A percentile compares a stretch with the other conserved stretches of the same genome.
These are phyloP conservation scores for Somion occarium DNA, from an alignment of 1,284 basidiomycete genomes.

Conservation along the genomic window DNA sequence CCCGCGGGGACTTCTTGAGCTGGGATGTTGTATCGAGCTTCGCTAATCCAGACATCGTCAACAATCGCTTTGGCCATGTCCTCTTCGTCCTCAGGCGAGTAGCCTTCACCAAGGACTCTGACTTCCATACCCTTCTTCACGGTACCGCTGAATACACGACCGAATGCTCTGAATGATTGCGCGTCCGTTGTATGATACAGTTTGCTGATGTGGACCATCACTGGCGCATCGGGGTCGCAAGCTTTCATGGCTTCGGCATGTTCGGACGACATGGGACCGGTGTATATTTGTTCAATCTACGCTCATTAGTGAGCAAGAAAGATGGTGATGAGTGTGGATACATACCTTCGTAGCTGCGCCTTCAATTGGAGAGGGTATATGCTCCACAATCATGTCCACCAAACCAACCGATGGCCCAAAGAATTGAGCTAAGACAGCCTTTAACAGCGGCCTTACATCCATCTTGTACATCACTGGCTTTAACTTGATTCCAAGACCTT, in stretches of 20 bases:
- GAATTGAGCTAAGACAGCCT: conserved; percentile 93
- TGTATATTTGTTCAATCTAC: conserved; percentile 81
- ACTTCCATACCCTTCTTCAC: conserved; percentile 78
- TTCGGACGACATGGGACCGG: conserved; percentile 79
- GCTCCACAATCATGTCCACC: conserved; percentile 87
- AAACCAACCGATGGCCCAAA: conserved; percentile 89
- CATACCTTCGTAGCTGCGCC: conserved; percentile 69
- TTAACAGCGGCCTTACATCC: conserved; percentile 93
- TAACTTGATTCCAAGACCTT: conserved; percentile 76
- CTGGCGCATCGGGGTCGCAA: conserved; percentile 82
- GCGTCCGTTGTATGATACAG: conserved; percentile 96
- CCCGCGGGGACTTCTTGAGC: conserved; percentile 88
- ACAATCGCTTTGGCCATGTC: conserved; percentile 90
- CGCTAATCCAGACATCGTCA: conserved; percentile 86
- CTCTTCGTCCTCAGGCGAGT: conserved; percentile 97
- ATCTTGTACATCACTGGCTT: conserved; percentile 97
- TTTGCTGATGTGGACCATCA: conserved; percentile 92
- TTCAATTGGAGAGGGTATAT: conserved; percentile 82
- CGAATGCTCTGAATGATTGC: conserved; percentile 93
- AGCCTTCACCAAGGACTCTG: conserved; percentile 97
- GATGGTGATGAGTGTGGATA: conserved; percentile 1
- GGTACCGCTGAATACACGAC: conserved; percentile 91
- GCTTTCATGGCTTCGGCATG: conserved; percentile 76
- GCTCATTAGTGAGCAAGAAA: not conserved
- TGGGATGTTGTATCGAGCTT: conserved; percentile 92